Evolutionary conservation across 2,329 filamentous ascomycete species (phyloP), one percentile per base, ranked within the genome.

Genomic region (Pyrenophora tritici-repentis): DNA sequence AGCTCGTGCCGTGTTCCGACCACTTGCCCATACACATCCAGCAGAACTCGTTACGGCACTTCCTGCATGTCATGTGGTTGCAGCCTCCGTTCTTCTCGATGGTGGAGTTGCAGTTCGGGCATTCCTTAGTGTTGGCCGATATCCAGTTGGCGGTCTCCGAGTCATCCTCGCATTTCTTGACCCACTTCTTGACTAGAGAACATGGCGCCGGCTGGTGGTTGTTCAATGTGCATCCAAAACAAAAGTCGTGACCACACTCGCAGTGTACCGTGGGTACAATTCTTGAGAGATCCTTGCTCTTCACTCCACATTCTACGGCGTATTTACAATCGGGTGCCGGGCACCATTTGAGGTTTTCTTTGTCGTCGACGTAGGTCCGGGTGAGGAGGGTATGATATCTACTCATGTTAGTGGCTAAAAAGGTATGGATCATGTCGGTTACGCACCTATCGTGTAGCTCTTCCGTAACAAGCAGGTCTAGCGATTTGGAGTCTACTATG

Each of bases 1-100:
- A 99, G 76, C 91, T 96, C 3, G 93, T 99, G 57, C 94, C 94
- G 72, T 99, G 94, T 75, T 99, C 94, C 1, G 91, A 95, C 94
- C 94, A 99, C 1, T 96, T 80, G 0, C 94, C 94, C 94, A 99
- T 99, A 70, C 94, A 99, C 89, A 99, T 97, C 94, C 94, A 99
- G 77, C 94, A 99, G 69, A 99, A 97, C 69, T 97, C 92, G 69
- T 97, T 87, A 68, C 91, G 91, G 78, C 92, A 97, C 74, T 97
- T 97, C 49, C 92, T 82, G 72, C 92, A 97, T 0, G 92, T 97
- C 92, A 97, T 97, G 74, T 97, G 92, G 77, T 97, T 97, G 78
- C 92, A 97, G 3, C 92, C 92, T 44, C 92, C 92, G 61, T 99
- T 99, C 83, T 99, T 99, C 76, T 99, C 94, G 37, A 99, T 99